Evolutionary conservation across 768 basidiomycete genomes (phyloP).

Genomic region (Daedaleopsis nitida): DNA sequence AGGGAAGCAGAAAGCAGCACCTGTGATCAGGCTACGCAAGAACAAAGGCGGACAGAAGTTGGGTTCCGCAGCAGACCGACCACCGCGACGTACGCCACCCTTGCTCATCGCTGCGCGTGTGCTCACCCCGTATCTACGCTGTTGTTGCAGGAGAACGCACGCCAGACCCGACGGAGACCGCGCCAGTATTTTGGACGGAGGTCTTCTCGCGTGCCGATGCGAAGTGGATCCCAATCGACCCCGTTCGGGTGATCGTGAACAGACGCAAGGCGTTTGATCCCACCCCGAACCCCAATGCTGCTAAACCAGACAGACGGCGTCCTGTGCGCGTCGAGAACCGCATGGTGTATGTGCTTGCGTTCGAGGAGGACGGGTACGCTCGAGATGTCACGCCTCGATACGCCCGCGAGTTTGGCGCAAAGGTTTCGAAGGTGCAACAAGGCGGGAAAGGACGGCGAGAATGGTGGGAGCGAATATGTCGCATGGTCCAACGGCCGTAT

Average conservation of each 20-base stretch:
- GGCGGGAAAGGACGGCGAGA: constrained; percentile 66
- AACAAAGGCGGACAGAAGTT: constrained; percentile 47
- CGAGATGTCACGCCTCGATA: constrained; percentile 92
- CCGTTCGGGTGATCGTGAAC: constrained; percentile 77
- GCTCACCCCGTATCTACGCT: not conserved
- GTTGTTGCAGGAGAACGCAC: constrained; percentile 25
- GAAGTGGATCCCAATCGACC: constrained; percentile 93
- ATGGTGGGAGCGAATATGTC: constrained; percentile 85
- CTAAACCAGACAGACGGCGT: constrained; percentile 13
- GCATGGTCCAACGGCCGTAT: constrained; percentile 71
- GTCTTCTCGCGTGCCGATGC: constrained; percentile 91
- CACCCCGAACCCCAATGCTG: constrained; percentile 34
- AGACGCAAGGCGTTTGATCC: constrained; percentile 84
- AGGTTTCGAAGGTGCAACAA: constrained; percentile 78
- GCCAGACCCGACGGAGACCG: constrained; percentile 60
- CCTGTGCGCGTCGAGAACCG: constrained; percentile 62
- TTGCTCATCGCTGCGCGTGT: not conserved
- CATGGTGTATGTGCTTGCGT: constrained; percentile 90
- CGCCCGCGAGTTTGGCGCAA: constrained; percentile 76
- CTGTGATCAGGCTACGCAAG: constrained; percentile 61
- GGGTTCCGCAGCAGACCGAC: constrained; percentile 28
- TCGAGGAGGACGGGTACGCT: constrained; percentile 93
- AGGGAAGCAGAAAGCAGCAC: constrained; percentile 57
- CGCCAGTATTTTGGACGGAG: constrained; percentile 96
- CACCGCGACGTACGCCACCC: constrained; percentile 12